These are phyloP conservation scores for Suhomyces bolitotheri DNA, from an alignment of 1,139 yeast species.

Conservation along the genomic window DNA sequence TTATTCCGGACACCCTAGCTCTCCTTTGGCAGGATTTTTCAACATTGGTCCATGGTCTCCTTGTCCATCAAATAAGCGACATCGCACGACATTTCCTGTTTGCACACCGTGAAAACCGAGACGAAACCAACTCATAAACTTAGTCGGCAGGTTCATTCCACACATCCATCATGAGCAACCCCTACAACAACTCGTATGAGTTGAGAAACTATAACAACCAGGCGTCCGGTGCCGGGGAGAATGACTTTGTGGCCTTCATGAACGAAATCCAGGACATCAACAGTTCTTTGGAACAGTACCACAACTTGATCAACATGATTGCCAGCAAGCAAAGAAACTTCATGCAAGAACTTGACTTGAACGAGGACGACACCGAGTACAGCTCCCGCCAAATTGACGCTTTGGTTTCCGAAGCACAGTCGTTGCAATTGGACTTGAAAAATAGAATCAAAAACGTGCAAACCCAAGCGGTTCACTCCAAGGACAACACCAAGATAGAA, in stretches of 20 bases:
- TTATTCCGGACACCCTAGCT: not conserved
- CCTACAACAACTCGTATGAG: constrained; percentile 34
- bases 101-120: constrained; percentile 15
- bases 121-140: constrained; percentile 1
- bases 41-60: too few relatives aligned
- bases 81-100: constrained; percentile 9
- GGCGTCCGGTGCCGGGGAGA: constrained; percentile 31
- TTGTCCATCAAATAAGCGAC: too few relatives aligned
- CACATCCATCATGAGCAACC: constrained; percentile 24
- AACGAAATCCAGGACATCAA: constrained; percentile 80
- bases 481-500: constrained; percentile 77
- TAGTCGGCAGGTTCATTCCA: not conserved
- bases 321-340: constrained; percentile 81
- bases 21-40: too few relatives aligned
- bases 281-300: constrained; percentile 77
- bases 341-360: constrained; percentile 72
- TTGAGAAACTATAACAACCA: constrained; percentile 35
- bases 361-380: constrained; percentile 73
- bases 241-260: constrained; percentile 77
- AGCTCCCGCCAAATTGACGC: constrained; percentile 76
- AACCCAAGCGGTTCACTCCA: constrained; percentile 58
- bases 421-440: constrained; percentile 74
- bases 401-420: constrained; percentile 74
- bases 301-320: constrained; percentile 71
- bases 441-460: constrained; percentile 76